Base-by-base conservation (phyloP, 306 rosid genomes). In the Corylus heterophylla region DNA sequence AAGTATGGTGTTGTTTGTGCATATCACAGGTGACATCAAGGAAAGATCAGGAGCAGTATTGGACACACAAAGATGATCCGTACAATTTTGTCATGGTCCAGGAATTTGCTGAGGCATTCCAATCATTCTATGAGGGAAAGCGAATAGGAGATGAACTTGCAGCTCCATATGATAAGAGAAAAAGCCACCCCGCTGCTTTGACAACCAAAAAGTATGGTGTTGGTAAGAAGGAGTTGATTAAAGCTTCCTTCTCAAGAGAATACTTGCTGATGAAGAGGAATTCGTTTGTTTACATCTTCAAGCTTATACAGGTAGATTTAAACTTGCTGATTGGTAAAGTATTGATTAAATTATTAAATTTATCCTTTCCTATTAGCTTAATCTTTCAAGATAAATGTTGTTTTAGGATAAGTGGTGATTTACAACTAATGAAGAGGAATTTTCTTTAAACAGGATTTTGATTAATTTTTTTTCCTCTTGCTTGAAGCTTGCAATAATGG, bases 161-260 rank as follows among this genome's bases (percentile, higher is more conserved):
- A 11, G 68, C 73, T 79, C 81, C 88, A 18, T 87, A 77, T 82
- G 84, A 84, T 48, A 87, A 80, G 87, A 55, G 54, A 35, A 68
- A 66, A 69, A 80, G 72, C 80, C 90, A 87, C 66, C 88, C 85
- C 22, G 86, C 88, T 56, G 88, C 85, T 31, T 78, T 87, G 74
- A 58, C 82, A 44, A 85, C 83, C 47, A 55, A 59, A 9, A 82
- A 62, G 48, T 82, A 87, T 22, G 88, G 88, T 18, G 76, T 68
- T n/a, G 77, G 31, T 76, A 82, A 74, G 72, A 79, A 56, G 74
- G 82, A 84, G 79, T 75, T 87, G 52, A 13, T 87, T 61, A 87
- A 82, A 74, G 88, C 88, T 71, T 84, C 79, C 78, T 74, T 85
- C 61, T 80, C 84, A n/a, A 82, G 88, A 59, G 88, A 87, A 80